A percentile compares a stretch with the other conserved stretches of the same genome.
phyloP scores from a whole-genome alignment of 164 flowering plant genomes.

The Chimonanthus salicifolius region DNA sequence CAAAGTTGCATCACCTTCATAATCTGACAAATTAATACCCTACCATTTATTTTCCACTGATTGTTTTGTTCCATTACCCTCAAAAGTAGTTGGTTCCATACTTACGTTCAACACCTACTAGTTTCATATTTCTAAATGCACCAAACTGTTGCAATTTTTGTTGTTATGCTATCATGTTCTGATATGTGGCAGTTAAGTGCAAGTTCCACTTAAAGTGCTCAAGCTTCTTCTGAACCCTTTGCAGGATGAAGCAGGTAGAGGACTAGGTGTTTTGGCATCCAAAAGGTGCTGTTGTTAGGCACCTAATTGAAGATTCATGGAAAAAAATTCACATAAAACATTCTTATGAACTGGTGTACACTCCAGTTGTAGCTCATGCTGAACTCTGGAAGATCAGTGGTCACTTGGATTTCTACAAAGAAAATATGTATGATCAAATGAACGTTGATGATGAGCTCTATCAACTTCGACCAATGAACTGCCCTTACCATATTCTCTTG shows the following conservation, averaged over 20 bases:
- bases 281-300: constrained; percentile 82
- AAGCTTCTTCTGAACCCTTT: constrained; percentile 7
- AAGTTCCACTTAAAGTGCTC: neutral
- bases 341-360: constrained; percentile 79
- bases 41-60: neutral
- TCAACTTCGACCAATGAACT: constrained; percentile 98
- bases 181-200: neutral
- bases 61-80: neutral
- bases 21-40: neutral
- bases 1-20: neutral
- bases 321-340: constrained; percentile 59
- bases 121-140: no score
- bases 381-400: constrained; percentile 97
- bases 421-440: constrained; percentile 96
- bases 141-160: neutral
- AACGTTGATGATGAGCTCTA: constrained; percentile 86
- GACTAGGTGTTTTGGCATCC: constrained; percentile 99
- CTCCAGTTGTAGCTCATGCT: constrained; percentile 92
- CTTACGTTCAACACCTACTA: neutral
- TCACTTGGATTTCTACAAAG: constrained; percentile 88
- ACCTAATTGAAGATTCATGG: constrained; percentile 93
- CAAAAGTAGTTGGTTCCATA: neutral
- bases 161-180: neutral
- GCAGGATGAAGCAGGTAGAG: constrained; percentile 98
- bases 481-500: constrained; percentile 88